phyloP scores from a whole-genome alignment of 371 early-diverging fungal species.

The Apophysomyces variabilis region DNA sequence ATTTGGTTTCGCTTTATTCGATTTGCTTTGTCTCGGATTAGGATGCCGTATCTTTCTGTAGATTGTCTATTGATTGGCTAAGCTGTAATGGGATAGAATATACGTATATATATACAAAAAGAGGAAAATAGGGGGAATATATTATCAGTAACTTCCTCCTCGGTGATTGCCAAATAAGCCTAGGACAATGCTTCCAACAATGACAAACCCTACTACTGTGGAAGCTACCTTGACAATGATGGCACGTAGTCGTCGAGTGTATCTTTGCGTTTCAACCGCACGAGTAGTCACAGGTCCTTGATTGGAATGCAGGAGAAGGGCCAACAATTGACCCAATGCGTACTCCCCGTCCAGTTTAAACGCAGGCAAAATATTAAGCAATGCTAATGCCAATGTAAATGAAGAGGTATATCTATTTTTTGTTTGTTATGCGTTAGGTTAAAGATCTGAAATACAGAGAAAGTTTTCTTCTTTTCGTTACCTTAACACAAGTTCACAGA shows the following conservation, averaged over 20 bases:
- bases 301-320: constrained; percentile 25
- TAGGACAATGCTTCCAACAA: constrained; percentile 46
- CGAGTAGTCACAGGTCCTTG: constrained; percentile 29
- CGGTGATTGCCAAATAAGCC: constrained; percentile 23
- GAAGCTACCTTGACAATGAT: constrained; percentile 38
- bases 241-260: constrained; percentile 23
- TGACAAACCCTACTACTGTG: constrained; percentile 47
- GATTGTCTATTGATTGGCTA: not conserved
- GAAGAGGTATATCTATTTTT: constrained; percentile 69
- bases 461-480: constrained; percentile 22
- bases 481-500: constrained; percentile 59
- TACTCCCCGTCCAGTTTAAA: constrained; percentile 79
- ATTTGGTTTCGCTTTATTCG: constrained; percentile 6
- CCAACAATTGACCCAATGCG: constrained; percentile 53
- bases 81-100: constrained; percentile 5
- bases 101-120: constrained; percentile 7
- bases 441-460: too few relatives aligned
- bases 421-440: not conserved
- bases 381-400: constrained; percentile 75
- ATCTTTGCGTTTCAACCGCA: constrained; percentile 19
- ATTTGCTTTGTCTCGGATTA: constrained; percentile 13
- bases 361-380: constrained; percentile 83
- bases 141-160: constrained; percentile 3
- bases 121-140: not conserved
- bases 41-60: constrained; percentile 1